These are phyloP conservation scores for Tympanopsis confertula DNA, from an alignment of 2,329 filamentous ascomycete species.

Conservation along the genomic window DNA sequence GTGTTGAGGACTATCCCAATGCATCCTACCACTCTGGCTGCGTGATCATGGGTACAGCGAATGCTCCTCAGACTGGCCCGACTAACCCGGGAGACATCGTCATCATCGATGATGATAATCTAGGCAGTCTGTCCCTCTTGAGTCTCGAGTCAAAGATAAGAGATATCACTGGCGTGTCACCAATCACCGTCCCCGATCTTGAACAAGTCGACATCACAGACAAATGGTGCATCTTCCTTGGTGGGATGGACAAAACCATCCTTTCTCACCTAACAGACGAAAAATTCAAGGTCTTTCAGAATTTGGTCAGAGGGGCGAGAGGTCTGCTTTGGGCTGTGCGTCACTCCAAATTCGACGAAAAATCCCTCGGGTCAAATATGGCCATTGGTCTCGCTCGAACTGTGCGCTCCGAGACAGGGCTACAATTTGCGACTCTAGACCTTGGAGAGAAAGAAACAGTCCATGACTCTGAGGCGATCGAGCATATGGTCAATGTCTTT, in stretches of 20 bases:
- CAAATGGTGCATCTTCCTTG: slow-evolving; percentile 12
- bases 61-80: too few relatives aligned
- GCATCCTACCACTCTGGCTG: slow-evolving; percentile 7
- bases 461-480: neutral
- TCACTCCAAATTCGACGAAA: neutral
- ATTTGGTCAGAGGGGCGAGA: slow-evolving; percentile 11
- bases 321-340: slow-evolving; percentile 11
- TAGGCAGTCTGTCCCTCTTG: too few relatives aligned
- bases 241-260: slow-evolving; percentile 14
- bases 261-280: slow-evolving; percentile 9
- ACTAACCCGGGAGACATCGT: too few relatives aligned
- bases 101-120: too few relatives aligned
- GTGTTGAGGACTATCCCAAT: slow-evolving; percentile 8
- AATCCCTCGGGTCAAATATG: neutral
- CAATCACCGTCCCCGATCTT: slow-evolving; percentile 9
- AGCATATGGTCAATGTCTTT: neutral
- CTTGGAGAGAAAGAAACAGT: neutral
- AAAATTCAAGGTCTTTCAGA: slow-evolving; percentile 12
- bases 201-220: slow-evolving; percentile 7
- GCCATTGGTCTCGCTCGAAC: neutral
- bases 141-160: slow-evolving; percentile 1
- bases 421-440: neutral
- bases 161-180: slow-evolving; percentile 3
- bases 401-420: neutral
- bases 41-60: neutral